Conservation (phyloP, 345 rosid species). For the Hibiscus tridactylites region DNA sequence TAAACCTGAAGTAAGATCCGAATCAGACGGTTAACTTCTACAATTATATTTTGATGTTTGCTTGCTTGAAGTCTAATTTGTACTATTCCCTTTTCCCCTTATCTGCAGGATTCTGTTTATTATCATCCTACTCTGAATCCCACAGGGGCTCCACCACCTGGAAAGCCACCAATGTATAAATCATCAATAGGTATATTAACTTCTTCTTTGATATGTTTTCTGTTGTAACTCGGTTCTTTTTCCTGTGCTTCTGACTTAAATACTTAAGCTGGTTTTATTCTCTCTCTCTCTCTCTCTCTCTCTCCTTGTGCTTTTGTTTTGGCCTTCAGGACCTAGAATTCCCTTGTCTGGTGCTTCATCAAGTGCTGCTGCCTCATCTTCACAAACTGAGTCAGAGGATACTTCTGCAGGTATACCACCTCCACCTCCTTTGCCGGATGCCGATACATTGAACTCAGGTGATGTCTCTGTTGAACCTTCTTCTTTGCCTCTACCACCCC, state of each 20-base stretch:
- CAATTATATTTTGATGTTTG: constrained; percentile 7
- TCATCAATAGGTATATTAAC: constrained; percentile 66
- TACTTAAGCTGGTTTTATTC: neutral
- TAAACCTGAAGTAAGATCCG: constrained; percentile 65
- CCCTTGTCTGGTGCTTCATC: constrained; percentile 62
- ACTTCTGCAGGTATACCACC: constrained; percentile 41
- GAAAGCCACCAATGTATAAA: constrained; percentile 93
- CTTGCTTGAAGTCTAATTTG: constrained; percentile 7
- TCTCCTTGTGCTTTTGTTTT: constrained; percentile 3
- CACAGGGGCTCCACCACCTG: constrained; percentile 97
- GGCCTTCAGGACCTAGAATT: constrained; percentile 64
- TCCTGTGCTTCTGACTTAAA: neutral
- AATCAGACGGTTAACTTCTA: constrained; percentile 9
- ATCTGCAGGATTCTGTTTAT: constrained; percentile 87
- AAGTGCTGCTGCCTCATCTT: constrained; percentile 51
- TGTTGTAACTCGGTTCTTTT: neutral
- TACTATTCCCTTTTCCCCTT: constrained; percentile 1
- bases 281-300: neutral
- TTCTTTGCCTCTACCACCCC: constrained; percentile 84
- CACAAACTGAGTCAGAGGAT: constrained; percentile 54
- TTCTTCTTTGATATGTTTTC: neutral
- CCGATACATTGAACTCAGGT: constrained; percentile 20
- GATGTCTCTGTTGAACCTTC: constrained; percentile 36
- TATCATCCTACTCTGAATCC: constrained; percentile 96
- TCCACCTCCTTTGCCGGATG: constrained; percentile 68